Evolutionary conservation across 257 asterid species (phyloP), one percentile per base, ranked within the genome.

Genomic region (Anisodus acutangulus): DNA sequence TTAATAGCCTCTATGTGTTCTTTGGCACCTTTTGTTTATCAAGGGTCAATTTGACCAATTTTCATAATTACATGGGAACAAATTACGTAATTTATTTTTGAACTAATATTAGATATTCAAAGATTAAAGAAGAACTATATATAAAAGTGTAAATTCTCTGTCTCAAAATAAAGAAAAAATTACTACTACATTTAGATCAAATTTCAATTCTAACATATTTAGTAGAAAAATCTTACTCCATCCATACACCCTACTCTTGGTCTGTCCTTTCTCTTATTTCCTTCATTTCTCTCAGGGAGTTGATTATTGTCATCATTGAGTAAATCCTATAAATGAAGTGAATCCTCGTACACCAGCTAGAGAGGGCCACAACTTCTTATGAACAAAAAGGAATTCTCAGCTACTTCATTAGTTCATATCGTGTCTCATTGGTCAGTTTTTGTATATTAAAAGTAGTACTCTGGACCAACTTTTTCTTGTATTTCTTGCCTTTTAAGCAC

Each of bases 401-500:
- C 49, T 79, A 76, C 45, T 76, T 51, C 15, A 51, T 76, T 3
- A 76, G 37, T 19, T 62, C 68, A 17, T 60, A 60, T 37, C 17
- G 16, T 10, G 9, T 58, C 4, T 47, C 57, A 67, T 53, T 83
- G 57, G 55, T 85, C 78, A 70, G 83, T 85, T 84, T 31, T 41
- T 84, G 83, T 81, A 82, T 88, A 78, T 81, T 86, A 59, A 83
- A 86, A 80, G 3, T 31, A 68, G 19, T 58, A 45, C 78, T 81
- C 82, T 60, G 81, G 82, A 89, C 95, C 91, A 83, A 88, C 93
- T 72, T 84, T 90, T 85, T 87, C 88, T 80, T 71, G 78, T 69
- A 80, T 91, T 59, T 74, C 98, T 91, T 94, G 97, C 98, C 98
- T 94, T 94, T 88, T 88, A 93, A 94, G 97, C 93, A 91, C 91